A percentile compares a stretch with the other conserved stretches of the same genome.
phyloP scores from a whole-genome alignment of 169 alveolate species.

The Plasmodium malariae region DNA sequence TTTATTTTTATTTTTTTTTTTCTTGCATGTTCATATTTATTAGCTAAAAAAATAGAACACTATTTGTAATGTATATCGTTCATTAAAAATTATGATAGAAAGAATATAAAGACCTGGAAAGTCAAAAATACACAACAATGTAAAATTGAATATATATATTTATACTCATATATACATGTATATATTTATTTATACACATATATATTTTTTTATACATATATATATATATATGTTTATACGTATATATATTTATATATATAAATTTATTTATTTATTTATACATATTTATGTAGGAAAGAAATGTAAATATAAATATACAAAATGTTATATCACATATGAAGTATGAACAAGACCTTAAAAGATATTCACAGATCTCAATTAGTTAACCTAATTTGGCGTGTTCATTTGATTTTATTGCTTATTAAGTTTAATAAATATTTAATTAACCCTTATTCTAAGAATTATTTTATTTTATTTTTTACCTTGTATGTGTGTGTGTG shows the following conservation, averaged over 20 bases:
- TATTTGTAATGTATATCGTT: conserved; percentile 2
- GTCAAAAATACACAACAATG: conserved; percentile 3
- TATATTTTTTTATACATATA: too few relatives aligned
- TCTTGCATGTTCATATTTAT: conserved; percentile 20
- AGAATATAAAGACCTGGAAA: background rate
- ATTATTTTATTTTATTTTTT: conserved; percentile 9
- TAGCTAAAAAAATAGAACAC: conserved; percentile 29
- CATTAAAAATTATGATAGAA: background rate
- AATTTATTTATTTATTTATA: background rate
- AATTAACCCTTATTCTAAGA: conserved; percentile 14
- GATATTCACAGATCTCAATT: background rate
- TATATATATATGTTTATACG: too few relatives aligned
- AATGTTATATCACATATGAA: too few relatives aligned
- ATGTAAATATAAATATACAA: background rate
- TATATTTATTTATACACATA: too few relatives aligned
- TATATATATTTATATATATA: conserved; percentile 5
- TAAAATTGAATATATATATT: conserved; percentile 8
- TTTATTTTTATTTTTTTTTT: conserved; percentile 32
- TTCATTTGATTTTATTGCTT: conserved; percentile 28
- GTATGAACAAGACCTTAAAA: too few relatives aligned
- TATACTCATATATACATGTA: too few relatives aligned
- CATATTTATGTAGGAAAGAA: background rate
- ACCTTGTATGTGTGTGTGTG: conserved; percentile 6
- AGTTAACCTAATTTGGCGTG: background rate
- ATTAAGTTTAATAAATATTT: conserved; percentile 16